Conservation (phyloP, 2,329 filamentous ascomycete species). For the Aureobasidium musti region DNA sequence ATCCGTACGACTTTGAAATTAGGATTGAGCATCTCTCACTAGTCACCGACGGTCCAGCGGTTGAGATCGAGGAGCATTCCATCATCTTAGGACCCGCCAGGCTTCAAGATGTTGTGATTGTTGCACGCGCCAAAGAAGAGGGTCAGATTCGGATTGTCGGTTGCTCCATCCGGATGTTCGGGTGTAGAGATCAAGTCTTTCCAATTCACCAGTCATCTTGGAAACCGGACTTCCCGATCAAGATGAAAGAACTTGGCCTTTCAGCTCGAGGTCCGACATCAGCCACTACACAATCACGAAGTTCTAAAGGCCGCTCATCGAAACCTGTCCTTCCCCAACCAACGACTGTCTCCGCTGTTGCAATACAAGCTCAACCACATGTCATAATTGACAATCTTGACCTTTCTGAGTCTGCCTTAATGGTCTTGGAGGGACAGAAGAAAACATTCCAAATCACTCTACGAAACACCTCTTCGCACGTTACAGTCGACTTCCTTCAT, state of each 20-base stretch:
- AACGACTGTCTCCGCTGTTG: conserved; percentile 62
- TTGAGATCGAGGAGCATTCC: conserved; percentile 65
- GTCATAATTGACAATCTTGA: conserved; percentile 74
- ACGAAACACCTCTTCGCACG: conserved; percentile 69
- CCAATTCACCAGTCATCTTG: conserved; percentile 78
- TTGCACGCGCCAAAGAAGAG: conserved; percentile 64
- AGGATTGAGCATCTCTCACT: conserved; percentile 81
- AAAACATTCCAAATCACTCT: conserved; percentile 76
- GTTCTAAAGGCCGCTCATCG: conserved; percentile 25
- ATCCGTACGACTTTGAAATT: conserved; percentile 90
- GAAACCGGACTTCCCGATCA: conserved; percentile 67
- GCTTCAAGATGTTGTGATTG: conserved; percentile 74
- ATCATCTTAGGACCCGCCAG: conserved; percentile 77
- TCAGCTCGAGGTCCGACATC: conserved; percentile 10
- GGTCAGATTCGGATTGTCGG: conserved; percentile 75
- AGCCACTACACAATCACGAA: background rate
- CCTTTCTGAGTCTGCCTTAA: conserved; percentile 79
- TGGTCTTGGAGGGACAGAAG: conserved; percentile 89
- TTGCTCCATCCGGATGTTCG: conserved; percentile 74
- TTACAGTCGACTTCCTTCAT: conserved; percentile 77
- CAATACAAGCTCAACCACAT: conserved; percentile 77
- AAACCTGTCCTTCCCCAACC: conserved; percentile 40
- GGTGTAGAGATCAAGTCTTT: conserved; percentile 80
- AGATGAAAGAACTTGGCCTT: conserved; percentile 73
- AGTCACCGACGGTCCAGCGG: conserved; percentile 70